These are phyloP conservation scores for Periconia sp. DNA, from an alignment of 2,329 filamentous ascomycete species.

Conservation along the genomic window DNA sequence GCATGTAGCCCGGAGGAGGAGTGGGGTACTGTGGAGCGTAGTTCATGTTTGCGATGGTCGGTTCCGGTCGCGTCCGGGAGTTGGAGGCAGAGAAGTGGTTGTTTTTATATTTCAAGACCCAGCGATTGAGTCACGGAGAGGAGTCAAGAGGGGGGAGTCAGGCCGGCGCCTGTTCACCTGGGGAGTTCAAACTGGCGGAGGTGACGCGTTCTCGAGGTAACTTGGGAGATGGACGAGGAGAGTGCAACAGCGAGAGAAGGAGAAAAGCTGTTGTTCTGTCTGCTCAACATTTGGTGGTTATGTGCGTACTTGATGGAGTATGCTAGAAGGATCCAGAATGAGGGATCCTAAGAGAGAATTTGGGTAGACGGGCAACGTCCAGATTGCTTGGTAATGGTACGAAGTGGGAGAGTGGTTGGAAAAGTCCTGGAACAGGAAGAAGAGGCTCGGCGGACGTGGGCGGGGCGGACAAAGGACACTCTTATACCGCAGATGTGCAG, in stretches of 20 bases:
- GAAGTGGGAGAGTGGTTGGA: not conserved
- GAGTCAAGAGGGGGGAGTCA: slow-evolving; percentile 20
- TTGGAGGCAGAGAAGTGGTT: slow-evolving; percentile 5
- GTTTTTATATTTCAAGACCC: not conserved
- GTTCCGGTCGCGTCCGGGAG: slow-evolving; percentile 6
- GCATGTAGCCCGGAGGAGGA: slow-evolving; percentile 40
- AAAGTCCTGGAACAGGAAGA: not conserved
- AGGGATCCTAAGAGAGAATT: slow-evolving; percentile 19
- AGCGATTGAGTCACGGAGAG: slow-evolving; percentile 1
- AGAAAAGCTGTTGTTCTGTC: slow-evolving; percentile 31
- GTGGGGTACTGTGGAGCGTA: slow-evolving; percentile 37
- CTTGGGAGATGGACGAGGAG: slow-evolving; percentile 19
- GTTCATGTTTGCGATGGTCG: slow-evolving; percentile 28
- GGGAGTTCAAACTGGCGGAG: slow-evolving; percentile 32
- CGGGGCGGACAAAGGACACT: slow-evolving; percentile 2
- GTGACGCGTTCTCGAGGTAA: slow-evolving; percentile 11
- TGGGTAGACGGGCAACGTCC: slow-evolving; percentile 20
- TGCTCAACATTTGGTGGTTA: slow-evolving; percentile 40
- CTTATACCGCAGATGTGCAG: slow-evolving; percentile 8
- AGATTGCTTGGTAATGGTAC: slow-evolving; percentile 29
- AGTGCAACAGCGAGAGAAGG: slow-evolving; percentile 36
- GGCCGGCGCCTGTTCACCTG: slow-evolving; percentile 39
- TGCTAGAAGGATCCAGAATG: slow-evolving; percentile 40
- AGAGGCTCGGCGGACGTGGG: slow-evolving; percentile 17
- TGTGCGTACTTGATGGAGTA: slow-evolving; percentile 15